Base-by-base conservation (phyloP, 345 rosid species). In the Linum lewisii region DNA sequence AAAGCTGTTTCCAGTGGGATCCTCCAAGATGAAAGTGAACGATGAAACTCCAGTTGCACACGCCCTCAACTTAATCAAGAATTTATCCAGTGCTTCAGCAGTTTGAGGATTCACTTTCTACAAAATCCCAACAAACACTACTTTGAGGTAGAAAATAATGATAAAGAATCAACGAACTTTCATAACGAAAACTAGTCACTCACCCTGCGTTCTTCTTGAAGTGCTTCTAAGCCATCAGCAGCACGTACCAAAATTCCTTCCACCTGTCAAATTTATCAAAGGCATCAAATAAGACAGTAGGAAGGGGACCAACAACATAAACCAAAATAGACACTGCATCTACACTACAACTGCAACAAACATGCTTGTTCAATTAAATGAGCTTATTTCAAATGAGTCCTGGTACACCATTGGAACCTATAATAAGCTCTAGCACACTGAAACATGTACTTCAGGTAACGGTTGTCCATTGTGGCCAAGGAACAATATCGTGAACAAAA, bases 1-100 rank as follows among this genome's bases (percentile, higher is more conserved):
- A 73, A 92, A 92, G 80, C 98, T 83, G 78, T 92, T 92, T 66
- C 98, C 98, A 58, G 95, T 75, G 59, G 95, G 93, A 79, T 92
- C 98, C 63, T 92, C 95, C 70, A 92, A 74, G 77, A 86, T 69
- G 73, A 88, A 78, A 65, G 90, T 83, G 69, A 86, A 88, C 21
- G 89, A 49, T 10, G 74, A 78, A 51, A 65, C 80, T 51, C 84
- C 95, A 24, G 73, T 60, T 58, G 95, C 84, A 83, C 90, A 88
- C 58, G 90, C 86, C 70, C 78, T 92, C 72, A 92, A 58, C 78
- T 83, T 92, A 60, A 71, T 59, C 71, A 92, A 77, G 75, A 92
- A 92, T 25, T 74, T 77, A 70, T 92, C 97, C 53, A 92, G 79
- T 58, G 93, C 90, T 83, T 88, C 95, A 54, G 95, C 97, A 53